Evolutionary conservation across 2,329 filamentous ascomycete species (phyloP).

Genomic region (Daldinia eschscholtzii): DNA sequence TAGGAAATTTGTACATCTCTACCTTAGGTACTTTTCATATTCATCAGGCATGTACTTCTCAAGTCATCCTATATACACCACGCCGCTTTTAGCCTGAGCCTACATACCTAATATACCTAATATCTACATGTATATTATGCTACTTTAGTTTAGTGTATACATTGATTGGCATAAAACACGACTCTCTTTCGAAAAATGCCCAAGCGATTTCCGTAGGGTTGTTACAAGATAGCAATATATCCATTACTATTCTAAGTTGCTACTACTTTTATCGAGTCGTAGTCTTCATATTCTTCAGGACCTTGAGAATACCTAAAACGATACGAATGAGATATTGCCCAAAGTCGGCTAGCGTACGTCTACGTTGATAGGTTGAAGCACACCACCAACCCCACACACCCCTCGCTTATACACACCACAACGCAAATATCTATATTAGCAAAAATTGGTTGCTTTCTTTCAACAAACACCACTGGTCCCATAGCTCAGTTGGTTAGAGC

Average conservation of each 20-base stretch:
- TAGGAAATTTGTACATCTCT: no score
- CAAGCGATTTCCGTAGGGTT: neutral
- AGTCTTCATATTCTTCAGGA: neutral
- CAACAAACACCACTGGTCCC: neutral
- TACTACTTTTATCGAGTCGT: neutral
- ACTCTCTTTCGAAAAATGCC: neutral
- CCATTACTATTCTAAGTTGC: neutral
- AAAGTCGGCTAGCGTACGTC: neutral
- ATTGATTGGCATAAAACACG: neutral
- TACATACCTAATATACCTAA: no score
- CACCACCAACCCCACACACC: neutral
- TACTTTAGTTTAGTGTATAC: neutral
- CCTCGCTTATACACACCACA: neutral
- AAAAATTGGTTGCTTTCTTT: no score
- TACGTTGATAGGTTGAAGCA: neutral
- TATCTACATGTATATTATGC: neutral
- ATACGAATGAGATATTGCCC: neutral
- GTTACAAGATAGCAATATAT: neutral
- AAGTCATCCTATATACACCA: neutral
- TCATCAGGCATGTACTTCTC: neutral
- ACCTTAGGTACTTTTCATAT: constrained; percentile 1
- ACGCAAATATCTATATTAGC: neutral
- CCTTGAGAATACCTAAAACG: neutral
- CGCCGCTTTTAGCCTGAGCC: constrained; percentile 3
- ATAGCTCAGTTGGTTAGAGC: constrained; percentile 13